These are phyloP conservation scores for Fraxinus floribunda DNA, from an alignment of 305 asterid species.

Conservation along the genomic window DNA sequence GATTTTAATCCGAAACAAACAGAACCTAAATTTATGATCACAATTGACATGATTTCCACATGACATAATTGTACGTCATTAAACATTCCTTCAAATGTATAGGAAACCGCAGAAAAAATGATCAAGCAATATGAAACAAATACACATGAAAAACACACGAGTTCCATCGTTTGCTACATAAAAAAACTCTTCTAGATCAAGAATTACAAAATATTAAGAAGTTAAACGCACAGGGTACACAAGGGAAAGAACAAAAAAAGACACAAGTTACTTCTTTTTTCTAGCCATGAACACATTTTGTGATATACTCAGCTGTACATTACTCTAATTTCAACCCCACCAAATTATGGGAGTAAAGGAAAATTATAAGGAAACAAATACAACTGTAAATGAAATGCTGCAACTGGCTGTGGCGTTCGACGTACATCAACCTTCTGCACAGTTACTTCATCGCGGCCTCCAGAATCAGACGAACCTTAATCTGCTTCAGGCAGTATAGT, in stretches of 20 bases:
- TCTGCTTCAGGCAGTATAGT: background rate
- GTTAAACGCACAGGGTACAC: background rate
- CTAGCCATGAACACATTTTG: conserved; percentile 36
- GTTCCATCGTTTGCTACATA: background rate
- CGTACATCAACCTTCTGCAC: background rate
- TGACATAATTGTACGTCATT: background rate
- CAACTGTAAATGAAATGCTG: conserved; percentile 12
- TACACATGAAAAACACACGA: background rate
- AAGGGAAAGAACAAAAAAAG: background rate
- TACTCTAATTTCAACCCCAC: conserved; percentile 38
- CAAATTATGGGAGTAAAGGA: conserved; percentile 20
- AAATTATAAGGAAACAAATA: conserved; percentile 24
- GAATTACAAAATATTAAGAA: background rate
- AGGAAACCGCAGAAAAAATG: background rate
- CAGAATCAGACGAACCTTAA: background rate
- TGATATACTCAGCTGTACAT: conserved; percentile 62
- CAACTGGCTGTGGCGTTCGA: conserved; percentile 15
- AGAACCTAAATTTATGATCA: background rate
- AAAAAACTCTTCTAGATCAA: background rate
- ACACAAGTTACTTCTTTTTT: conserved; percentile 11
- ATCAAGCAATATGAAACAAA: background rate
- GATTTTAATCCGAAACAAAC: no score
- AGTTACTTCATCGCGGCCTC: background rate
- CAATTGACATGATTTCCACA: background rate
- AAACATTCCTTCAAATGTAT: background rate